Base-by-base conservation (phyloP, 2,329 filamentous ascomycete genomes). In the Ascochyta koolunga region DNA sequence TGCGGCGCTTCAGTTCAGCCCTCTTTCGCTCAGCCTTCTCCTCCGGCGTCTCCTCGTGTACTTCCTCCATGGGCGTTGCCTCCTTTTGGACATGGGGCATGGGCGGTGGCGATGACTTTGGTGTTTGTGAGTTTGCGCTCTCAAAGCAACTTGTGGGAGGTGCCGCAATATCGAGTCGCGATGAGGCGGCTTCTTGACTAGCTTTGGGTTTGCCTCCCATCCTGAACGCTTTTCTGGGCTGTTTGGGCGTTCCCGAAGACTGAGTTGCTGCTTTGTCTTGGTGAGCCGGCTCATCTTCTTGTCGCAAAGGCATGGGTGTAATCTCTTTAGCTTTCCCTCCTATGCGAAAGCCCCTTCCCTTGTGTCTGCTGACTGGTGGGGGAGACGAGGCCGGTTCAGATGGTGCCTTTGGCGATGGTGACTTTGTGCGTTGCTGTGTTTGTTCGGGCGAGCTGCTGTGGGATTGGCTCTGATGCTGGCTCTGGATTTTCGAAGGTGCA, bases 21-120 rank as follows among this genome's bases (percentile, higher is more conserved):
- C 85, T 76, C 60, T 80, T 85, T 48, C 79, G 75, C 56, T 84
- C 76, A 3, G 83, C 83, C 48, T 78, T 79, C 51, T 86, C 79
- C 55, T 82, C 75, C 9, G 79, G 79, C 2, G 80, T 73, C 41
- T 75, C 70, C 48, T 73, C 70, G 18, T 51, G 50, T 6, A 58
- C 37, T 22, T 68, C 57, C 31, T 64, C 59, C 9, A 48, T 35
- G 4, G 62, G 59, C 2, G 52, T 37, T 8, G 25, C 27, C 27
- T 62, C 56, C 19, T 58, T 60, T 11, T 53, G 48, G 7, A 31
- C 9, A 4, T 24, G 32, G 1, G 37, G 37, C 33, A 51, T 22
- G 2, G 52, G 36, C 2, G 62, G 62, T 10, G 56, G 60, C 3
- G 60, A 60, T 10, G 56, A 44, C 8, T 50, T 41, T 39, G 52